A percentile compares a stretch with the other conserved stretches of the same genome.
These are phyloP conservation scores for Pezicula neosporulosa DNA, from an alignment of 2,329 filamentous ascomycete genomes.

Conservation along the genomic window DNA sequence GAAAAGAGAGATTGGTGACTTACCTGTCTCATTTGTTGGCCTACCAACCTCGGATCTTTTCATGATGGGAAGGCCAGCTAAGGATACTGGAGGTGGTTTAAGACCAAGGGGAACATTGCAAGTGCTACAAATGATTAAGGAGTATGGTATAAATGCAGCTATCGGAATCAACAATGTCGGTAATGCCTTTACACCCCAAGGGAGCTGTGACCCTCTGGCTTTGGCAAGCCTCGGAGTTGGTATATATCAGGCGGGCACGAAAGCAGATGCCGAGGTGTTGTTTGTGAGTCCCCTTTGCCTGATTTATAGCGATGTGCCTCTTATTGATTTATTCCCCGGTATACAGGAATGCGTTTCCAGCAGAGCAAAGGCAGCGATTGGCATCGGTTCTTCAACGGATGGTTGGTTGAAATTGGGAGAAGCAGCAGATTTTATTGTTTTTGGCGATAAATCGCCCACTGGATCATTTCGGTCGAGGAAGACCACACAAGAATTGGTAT, in stretches of 20 bases:
- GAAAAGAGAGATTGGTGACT: conserved; percentile 40
- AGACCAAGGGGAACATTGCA: conserved; percentile 57
- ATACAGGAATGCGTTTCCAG: conserved; percentile 25
- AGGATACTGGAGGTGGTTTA: conserved; percentile 23
- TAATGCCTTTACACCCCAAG: conserved; percentile 71
- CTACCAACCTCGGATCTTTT: conserved; percentile 69
- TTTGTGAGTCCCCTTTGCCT: conserved; percentile 39
- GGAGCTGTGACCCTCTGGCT: conserved; percentile 61
- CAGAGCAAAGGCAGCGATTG: conserved; percentile 26
- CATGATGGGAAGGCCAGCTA: conserved; percentile 56
- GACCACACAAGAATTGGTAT: conserved; percentile 23
- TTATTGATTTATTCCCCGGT: conserved; percentile 4
- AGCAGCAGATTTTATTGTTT: conserved; percentile 25
- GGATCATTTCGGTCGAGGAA: conserved; percentile 20
- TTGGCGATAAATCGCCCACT: conserved; percentile 13
- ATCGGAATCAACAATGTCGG: conserved; percentile 70
- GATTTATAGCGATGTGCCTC: not conserved
- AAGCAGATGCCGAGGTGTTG: conserved; percentile 52
- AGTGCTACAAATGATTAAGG: conserved; percentile 55
- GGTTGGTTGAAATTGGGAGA: conserved; percentile 18
- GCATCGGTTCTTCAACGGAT: conserved; percentile 11
- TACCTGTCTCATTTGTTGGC: conserved; percentile 65
- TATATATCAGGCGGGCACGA: conserved; percentile 64
- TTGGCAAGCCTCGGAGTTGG: conserved; percentile 62
- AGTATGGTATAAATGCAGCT: conserved; percentile 54